These are phyloP conservation scores for Nakazawaea ernobii DNA, from an alignment of 805 yeast species.

Conservation along the genomic window DNA sequence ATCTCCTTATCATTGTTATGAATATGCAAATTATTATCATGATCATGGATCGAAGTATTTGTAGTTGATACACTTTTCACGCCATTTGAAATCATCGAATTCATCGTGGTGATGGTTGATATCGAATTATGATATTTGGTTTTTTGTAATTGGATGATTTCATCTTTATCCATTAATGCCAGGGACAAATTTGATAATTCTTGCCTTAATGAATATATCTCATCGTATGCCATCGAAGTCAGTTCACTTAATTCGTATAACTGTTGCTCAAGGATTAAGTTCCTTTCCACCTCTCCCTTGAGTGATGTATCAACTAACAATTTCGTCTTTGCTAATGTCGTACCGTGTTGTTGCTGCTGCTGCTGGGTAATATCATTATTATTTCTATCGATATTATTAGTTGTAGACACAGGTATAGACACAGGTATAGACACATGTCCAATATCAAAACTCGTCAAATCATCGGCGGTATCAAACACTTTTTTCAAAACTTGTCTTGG, in stretches of 20 bases:
- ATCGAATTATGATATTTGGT: not conserved
- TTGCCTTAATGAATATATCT: not conserved
- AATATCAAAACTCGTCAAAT: not conserved
- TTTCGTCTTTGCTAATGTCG: not conserved
- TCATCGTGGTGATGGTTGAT: not conserved
- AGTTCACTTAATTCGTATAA: slow-evolving; percentile 1
- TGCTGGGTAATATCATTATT: too few relatives aligned
- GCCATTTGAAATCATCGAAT: not conserved
- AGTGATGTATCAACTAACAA: slow-evolving; percentile 3
- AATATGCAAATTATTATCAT: not conserved
- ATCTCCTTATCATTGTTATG: not conserved
- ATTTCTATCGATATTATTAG: too few relatives aligned
- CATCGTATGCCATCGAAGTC: slow-evolving; percentile 4
- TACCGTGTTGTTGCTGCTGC: not conserved
- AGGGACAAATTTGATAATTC: not conserved
- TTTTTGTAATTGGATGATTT: not conserved
- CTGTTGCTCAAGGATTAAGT: slow-evolving; percentile 5
- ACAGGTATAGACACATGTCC: not conserved
- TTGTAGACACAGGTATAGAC: not conserved
- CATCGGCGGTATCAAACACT: not conserved
- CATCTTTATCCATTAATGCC: not conserved
- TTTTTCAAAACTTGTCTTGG: not conserved
- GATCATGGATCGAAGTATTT: not conserved
- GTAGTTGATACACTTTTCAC: not conserved
- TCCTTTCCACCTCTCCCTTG: slow-evolving; percentile 3